Evolutionary conservation across 495 filamentous ascomycete species (phyloP).

Genomic region (Aspergillus bertholletiae): DNA sequence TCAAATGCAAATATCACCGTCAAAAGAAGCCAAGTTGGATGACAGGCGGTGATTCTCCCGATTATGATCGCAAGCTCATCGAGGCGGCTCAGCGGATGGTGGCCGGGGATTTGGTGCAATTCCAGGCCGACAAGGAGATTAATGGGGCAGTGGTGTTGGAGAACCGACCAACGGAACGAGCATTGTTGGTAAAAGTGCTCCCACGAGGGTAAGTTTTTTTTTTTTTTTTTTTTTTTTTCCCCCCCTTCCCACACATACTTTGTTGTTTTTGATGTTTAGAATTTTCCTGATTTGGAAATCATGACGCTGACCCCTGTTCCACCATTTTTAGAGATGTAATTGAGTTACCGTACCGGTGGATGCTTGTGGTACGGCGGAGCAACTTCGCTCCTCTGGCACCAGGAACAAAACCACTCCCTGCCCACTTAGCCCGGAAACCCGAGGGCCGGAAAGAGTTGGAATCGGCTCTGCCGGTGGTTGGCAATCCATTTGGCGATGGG

Average conservation of each 20-base stretch:
- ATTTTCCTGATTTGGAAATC: conserved; percentile 15
- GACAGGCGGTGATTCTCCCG: conserved; percentile 60
- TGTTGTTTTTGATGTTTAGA: conserved; percentile 11
- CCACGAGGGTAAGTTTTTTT: conserved; percentile 71
- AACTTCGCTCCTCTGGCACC: conserved; percentile 48
- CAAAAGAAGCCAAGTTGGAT: conserved; percentile 74
- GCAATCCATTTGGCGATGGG: conserved; percentile 55
- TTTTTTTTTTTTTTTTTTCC: conserved; percentile 21
- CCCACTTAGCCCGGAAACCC: conserved; percentile 51
- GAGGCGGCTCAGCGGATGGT: conserved; percentile 65
- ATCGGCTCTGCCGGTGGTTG: conserved; percentile 51
- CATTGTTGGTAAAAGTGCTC: conserved; percentile 75
- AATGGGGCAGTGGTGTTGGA: conserved; percentile 88
- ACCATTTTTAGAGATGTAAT: conserved; percentile 41
- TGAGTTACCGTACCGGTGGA: conserved; percentile 54
- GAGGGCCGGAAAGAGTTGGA: conserved; percentile 43
- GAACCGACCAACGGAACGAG: conserved; percentile 64
- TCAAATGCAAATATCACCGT: conserved; percentile 90
- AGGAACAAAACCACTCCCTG: conserved; percentile 57
- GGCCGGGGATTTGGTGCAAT: conserved; percentile 76
- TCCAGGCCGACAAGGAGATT: conserved; percentile 85
- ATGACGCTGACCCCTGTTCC: conserved; percentile 12
- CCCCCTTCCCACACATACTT: too few relatives aligned
- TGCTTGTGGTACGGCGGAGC: conserved; percentile 50
- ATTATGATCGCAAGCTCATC: conserved; percentile 54